Percentiles rank a stretch among this genome's conserved stretches.
These are phyloP conservation scores for Cryphonectria nitschkei DNA, from an alignment of 2,329 filamentous ascomycete genomes.

Conservation along the genomic window DNA sequence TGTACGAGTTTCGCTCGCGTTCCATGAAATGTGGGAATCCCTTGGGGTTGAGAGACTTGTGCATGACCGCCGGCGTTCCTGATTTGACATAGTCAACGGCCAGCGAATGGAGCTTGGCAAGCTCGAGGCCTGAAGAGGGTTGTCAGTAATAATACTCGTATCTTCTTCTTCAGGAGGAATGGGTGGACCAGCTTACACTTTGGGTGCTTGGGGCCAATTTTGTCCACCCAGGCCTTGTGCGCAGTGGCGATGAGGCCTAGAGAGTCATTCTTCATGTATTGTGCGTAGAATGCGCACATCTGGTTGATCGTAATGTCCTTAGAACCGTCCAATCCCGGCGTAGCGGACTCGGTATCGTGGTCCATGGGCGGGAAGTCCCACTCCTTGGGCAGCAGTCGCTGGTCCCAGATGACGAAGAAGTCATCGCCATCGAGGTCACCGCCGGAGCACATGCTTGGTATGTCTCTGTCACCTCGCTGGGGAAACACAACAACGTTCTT, in stretches of 20 bases:
- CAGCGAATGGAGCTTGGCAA: slow-evolving; percentile 82
- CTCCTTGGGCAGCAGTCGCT: slow-evolving; percentile 66
- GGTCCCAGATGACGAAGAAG: slow-evolving; percentile 92
- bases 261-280: slow-evolving; percentile 89
- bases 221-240: slow-evolving; percentile 79
- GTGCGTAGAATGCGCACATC: slow-evolving; percentile 83
- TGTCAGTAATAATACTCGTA: slow-evolving; percentile 1
- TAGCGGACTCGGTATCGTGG: slow-evolving; percentile 50
- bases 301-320: slow-evolving; percentile 72
- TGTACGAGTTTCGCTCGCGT: slow-evolving; percentile 64
- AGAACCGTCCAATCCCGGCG: neutral
- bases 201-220: slow-evolving; percentile 65
- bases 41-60: slow-evolving; percentile 59
- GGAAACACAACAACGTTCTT: slow-evolving; percentile 88
- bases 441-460: slow-evolving; percentile 94
- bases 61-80: slow-evolving; percentile 74
- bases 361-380: slow-evolving; percentile 82
- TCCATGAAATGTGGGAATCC: slow-evolving; percentile 90
- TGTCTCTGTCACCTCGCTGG: slow-evolving; percentile 77
- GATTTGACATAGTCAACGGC: slow-evolving; percentile 96
- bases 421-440: slow-evolving; percentile 97
- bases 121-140: slow-evolving; percentile 56
- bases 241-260: slow-evolving; percentile 79
- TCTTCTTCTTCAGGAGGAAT: neutral
- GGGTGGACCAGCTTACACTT: slow-evolving; percentile 59